Percentiles rank a stretch among this genome's conserved stretches.
Evolutionary conservation across 768 basidiomycete genomes (phyloP).

Genomic region (Glaciozyma martinii): DNA sequence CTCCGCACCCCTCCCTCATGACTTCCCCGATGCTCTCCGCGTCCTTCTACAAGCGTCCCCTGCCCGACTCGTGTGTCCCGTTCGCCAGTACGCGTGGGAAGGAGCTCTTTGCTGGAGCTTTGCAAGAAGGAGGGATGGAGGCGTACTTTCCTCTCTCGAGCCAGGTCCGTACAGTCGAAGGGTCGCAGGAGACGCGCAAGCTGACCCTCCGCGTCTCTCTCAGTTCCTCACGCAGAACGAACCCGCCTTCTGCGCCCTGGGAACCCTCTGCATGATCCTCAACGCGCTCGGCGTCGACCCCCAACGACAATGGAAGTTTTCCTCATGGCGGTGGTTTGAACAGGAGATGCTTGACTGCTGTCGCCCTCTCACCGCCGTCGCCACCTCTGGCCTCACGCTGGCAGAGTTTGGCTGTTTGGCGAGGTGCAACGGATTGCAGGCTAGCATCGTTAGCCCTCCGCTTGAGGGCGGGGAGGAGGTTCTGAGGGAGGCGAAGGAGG

Average conservation of each 20-base stretch:
- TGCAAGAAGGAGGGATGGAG: slow-evolving; percentile 27
- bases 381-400: slow-evolving; percentile 28
- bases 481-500: not conserved
- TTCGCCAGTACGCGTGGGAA: slow-evolving; percentile 26
- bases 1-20: not conserved
- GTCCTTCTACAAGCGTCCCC: slow-evolving; percentile 31
- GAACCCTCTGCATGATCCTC: slow-evolving; percentile 31
- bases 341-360: slow-evolving; percentile 28
- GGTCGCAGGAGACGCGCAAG: not conserved
- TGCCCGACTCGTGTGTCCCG: slow-evolving; percentile 25
- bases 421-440: slow-evolving; percentile 29
- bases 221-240: slow-evolving; percentile 27
- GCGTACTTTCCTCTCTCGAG: slow-evolving; percentile 29
- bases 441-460: not conserved
- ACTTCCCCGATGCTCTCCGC: not conserved
- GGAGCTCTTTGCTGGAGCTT: slow-evolving; percentile 15
- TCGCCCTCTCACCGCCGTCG: slow-evolving; percentile 21
- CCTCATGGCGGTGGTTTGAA: slow-evolving; percentile 28
- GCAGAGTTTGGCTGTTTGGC: slow-evolving; percentile 34
- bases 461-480: not conserved
- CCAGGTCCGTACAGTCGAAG: not conserved
- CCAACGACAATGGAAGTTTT: slow-evolving; percentile 21
- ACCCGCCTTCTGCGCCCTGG: slow-evolving; percentile 33
- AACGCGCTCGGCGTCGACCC: slow-evolving; percentile 35
- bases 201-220: not conserved